A percentile compares a stretch with the other conserved stretches of the same genome.
Conservation (phyloP, 805 yeast species). For the Candida quercuum region DNA sequence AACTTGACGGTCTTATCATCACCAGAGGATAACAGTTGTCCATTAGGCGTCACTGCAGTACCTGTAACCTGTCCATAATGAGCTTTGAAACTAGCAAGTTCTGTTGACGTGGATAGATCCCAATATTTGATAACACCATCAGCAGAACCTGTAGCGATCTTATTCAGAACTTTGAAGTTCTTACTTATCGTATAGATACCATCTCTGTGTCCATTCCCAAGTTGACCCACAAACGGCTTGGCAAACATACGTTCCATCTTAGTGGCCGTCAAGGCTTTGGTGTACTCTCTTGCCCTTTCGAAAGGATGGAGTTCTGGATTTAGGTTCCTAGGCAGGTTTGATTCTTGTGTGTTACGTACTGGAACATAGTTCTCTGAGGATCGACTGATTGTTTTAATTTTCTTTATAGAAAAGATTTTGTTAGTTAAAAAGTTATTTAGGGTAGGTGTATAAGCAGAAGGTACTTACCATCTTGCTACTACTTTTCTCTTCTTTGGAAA, state of each 20-base stretch:
- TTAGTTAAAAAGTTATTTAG: background rate
- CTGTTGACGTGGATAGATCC: slow-evolving; percentile 79
- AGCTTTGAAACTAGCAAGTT: slow-evolving; percentile 72
- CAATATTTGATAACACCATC: slow-evolving; percentile 94
- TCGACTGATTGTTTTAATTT: slow-evolving; percentile 34
- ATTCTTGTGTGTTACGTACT: slow-evolving; percentile 83
- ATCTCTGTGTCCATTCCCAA: slow-evolving; percentile 93
- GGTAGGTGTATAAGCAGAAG: background rate
- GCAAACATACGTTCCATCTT: slow-evolving; percentile 96
- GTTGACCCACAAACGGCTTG: slow-evolving; percentile 91
- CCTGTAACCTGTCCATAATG: slow-evolving; percentile 91
- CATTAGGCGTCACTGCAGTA: slow-evolving; percentile 52
- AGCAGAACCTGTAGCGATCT: slow-evolving; percentile 87
- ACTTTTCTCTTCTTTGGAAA: no score
- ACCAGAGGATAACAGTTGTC: slow-evolving; percentile 75
- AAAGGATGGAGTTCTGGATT: slow-evolving; percentile 95
- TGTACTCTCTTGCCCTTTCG: slow-evolving; percentile 94
- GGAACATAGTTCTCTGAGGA: slow-evolving; percentile 93
- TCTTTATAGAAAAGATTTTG: slow-evolving; percentile 22
- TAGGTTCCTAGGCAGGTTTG: slow-evolving; percentile 80
- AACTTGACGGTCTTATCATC: slow-evolving; percentile 84
- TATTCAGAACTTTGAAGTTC: slow-evolving; percentile 62
- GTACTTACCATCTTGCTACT: background rate
- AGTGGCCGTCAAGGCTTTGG: slow-evolving; percentile 91
- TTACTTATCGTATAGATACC: slow-evolving; percentile 88